Conservation (phyloP, 768 basidiomycete species). For the Russula abietina region DNA sequence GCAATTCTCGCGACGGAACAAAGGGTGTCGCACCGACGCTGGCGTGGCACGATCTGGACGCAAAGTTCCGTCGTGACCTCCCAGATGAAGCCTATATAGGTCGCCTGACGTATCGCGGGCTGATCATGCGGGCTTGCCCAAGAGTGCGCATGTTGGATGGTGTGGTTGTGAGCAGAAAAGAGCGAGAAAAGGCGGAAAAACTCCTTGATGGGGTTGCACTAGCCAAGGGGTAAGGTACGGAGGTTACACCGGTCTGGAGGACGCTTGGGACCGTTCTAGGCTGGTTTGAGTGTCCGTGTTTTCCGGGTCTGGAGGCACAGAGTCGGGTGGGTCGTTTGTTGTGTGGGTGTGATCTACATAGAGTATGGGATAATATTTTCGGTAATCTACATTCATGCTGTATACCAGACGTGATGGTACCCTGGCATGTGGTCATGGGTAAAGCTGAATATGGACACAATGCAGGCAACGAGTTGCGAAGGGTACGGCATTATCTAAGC, state of each 20-base stretch:
- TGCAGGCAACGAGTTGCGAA: conserved; percentile 22
- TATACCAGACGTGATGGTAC: conserved; percentile 20
- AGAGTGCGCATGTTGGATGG: conserved; percentile 77
- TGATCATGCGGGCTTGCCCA: conserved; percentile 72
- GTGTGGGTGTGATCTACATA: conserved; percentile 19
- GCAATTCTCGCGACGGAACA: conserved; percentile 17
- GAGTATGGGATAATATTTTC: conserved; percentile 14
- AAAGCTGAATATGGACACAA: conserved; percentile 23
- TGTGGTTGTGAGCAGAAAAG: conserved; percentile 73
- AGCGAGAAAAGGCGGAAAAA: conserved; percentile 74
- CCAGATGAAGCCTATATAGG: conserved; percentile 86
- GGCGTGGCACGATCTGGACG: conserved; percentile 72
- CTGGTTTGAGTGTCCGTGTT: conserved; percentile 16
- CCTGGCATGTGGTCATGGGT: conserved; percentile 24
- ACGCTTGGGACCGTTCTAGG: conserved; percentile 10
- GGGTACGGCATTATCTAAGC: conserved; percentile 27
- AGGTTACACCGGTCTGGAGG: not conserved
- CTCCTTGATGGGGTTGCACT: conserved; percentile 53
- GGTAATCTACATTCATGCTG: conserved; percentile 22
- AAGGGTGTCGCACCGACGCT: conserved; percentile 18
- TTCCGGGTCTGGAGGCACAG: conserved; percentile 15
- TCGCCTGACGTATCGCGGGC: conserved; percentile 82
- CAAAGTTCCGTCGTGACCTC: conserved; percentile 80
- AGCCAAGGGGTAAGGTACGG: conserved; percentile 28
- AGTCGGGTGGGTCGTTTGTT: conserved; percentile 10